phyloP scores from a whole-genome alignment of 495 filamentous ascomycete species.

The Hypomontagnella submonticulosa region DNA sequence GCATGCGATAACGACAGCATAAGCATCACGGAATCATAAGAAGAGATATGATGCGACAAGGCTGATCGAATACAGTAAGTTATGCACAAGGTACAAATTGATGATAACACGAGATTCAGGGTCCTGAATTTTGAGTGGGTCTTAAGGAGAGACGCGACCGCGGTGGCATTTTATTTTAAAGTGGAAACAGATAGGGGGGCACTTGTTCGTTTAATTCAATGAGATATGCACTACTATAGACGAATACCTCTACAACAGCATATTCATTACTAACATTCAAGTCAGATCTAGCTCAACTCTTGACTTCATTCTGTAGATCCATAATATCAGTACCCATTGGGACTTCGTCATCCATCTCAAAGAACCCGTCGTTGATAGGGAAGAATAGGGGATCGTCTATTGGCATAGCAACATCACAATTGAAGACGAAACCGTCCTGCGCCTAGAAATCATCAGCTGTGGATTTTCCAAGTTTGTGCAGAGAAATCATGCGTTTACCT shows the following conservation, averaged over 20 bases:
- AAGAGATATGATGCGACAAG: slow-evolving; percentile 6
- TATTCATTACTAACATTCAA: too few relatives aligned
- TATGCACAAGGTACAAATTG: slow-evolving; percentile 17
- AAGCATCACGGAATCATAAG: slow-evolving; percentile 26
- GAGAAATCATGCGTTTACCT: slow-evolving; percentile 3
- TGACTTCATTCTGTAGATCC: slow-evolving; percentile 13
- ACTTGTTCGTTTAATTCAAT: too few relatives aligned
- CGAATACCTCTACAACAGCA: too few relatives aligned
- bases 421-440: slow-evolving; percentile 14
- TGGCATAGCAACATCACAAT: slow-evolving; percentile 12
- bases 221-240: too few relatives aligned
- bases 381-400: slow-evolving; percentile 24
- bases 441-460: slow-evolving; percentile 7
- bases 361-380: slow-evolving; percentile 29
- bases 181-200: slow-evolving; percentile 4
- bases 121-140: slow-evolving; percentile 13
- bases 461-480: background rate
- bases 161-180: slow-evolving; percentile 25
- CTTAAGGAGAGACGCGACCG: slow-evolving; percentile 21
- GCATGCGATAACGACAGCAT: slow-evolving; percentile 4
- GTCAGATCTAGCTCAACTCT: too few relatives aligned
- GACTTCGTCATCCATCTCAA: slow-evolving; percentile 29
- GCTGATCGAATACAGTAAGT: slow-evolving; percentile 21
- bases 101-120: slow-evolving; percentile 24
- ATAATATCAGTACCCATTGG: slow-evolving; percentile 34